Conservation (phyloP, 1,139 yeast genomes). For the Diutina scorzettiae region DNA sequence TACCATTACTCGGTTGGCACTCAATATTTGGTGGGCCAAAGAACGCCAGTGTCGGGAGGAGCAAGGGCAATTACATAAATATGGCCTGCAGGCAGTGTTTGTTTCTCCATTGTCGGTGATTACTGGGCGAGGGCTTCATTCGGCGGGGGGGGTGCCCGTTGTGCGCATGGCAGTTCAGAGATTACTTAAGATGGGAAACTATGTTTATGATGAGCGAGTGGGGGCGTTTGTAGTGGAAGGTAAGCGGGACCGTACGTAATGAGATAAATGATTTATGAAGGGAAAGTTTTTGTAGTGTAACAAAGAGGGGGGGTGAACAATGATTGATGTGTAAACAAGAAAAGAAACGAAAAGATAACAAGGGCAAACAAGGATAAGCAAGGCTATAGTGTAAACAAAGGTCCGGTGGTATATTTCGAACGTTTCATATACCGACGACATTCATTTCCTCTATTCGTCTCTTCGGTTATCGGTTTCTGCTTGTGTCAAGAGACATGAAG, state of each 20-base stretch:
- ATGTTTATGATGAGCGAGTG: slow-evolving; percentile 29
- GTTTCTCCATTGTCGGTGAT: slow-evolving; percentile 29
- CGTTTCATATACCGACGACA: too few species aligned
- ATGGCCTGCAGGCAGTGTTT: slow-evolving; percentile 19
- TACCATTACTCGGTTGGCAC: slow-evolving; percentile 17
- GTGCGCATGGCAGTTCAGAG: slow-evolving; percentile 28
- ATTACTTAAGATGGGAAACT: slow-evolving; percentile 21
- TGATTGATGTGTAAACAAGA: too few species aligned
- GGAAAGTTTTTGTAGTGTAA: too few species aligned
- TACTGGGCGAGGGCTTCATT: slow-evolving; percentile 58
- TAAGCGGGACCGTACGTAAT: background rate
- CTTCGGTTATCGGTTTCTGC: too few species aligned
- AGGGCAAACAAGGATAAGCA: too few species aligned
- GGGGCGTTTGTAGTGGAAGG: slow-evolving; percentile 38
- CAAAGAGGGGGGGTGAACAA: too few species aligned
- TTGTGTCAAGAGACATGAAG: too few species aligned
- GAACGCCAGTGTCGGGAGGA: slow-evolving; percentile 31
- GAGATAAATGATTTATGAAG: too few species aligned
- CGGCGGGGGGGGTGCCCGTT: slow-evolving; percentile 36
- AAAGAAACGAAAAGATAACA: too few species aligned
- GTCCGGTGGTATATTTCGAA: too few species aligned
- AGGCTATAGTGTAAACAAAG: too few species aligned
- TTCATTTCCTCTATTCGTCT: too few species aligned
- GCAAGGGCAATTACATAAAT: slow-evolving; percentile 23
- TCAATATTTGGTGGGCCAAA: slow-evolving; percentile 42